phyloP scores from a whole-genome alignment of 345 rosid genomes.

The Garcia nutans region DNA sequence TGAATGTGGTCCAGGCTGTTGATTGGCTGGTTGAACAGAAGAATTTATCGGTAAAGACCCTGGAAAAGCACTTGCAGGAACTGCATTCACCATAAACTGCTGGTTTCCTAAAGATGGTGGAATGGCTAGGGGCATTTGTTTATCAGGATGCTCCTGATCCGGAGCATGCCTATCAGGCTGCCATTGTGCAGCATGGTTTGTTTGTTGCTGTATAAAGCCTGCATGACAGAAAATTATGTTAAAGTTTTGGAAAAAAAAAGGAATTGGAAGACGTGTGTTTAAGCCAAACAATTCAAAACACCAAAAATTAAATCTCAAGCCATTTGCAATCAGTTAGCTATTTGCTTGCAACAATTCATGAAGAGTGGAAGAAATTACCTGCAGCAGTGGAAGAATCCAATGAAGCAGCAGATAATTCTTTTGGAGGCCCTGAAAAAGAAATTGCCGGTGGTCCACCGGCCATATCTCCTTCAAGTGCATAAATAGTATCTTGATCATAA shows the following conservation, averaged over 20 bases:
- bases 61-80: conserved; percentile 53
- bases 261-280: background rate
- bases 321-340: background rate
- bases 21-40: conserved; percentile 52
- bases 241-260: background rate
- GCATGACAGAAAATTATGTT: background rate
- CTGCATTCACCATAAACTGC: conserved; percentile 62
- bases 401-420: conserved; percentile 44
- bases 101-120: conserved; percentile 48
- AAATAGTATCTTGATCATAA: conserved; percentile 79
- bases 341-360: background rate
- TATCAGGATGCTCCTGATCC: conserved; percentile 57
- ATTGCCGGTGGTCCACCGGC: conserved; percentile 55
- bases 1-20: conserved; percentile 30
- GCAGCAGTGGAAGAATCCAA: conserved; percentile 38
- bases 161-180: conserved; percentile 52
- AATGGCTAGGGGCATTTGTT: conserved; percentile 34
- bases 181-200: conserved; percentile 53
- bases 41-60: conserved; percentile 61
- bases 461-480: conserved; percentile 84
- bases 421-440: conserved; percentile 56
- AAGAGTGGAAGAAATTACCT: conserved; percentile 26
- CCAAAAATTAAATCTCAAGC: background rate
- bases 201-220: conserved; percentile 29
- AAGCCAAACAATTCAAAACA: background rate